These are phyloP conservation scores for Rhizophora mangle DNA, from an alignment of 345 rosid genomes.

Conservation along the genomic window DNA sequence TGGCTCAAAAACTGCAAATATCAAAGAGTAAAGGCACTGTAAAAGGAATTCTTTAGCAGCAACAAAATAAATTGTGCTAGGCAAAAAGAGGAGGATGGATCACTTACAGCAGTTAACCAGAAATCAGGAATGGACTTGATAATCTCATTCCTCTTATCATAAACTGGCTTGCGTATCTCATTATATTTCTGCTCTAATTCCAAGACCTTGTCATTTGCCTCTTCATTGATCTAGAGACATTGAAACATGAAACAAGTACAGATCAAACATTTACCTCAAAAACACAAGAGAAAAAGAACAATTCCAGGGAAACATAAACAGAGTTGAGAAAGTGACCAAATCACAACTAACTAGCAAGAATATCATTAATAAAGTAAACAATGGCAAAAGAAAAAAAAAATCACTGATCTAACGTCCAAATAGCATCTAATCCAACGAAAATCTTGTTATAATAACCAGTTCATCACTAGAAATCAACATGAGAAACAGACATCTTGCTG, in stretches of 20 bases:
- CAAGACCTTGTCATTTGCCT: constrained; percentile 87
- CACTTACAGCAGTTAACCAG: constrained; percentile 89
- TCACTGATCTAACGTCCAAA: too few species aligned
- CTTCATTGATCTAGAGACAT: constrained; percentile 67
- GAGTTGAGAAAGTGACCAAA: too few species aligned
- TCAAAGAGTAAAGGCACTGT: neutral
- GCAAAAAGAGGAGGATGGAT: constrained; percentile 5
- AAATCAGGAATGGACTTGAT: constrained; percentile 82
- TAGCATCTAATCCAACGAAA: too few species aligned
- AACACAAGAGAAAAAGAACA: neutral
- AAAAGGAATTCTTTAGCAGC: neutral
- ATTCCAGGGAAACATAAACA: too few species aligned
- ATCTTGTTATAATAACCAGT: too few species aligned
- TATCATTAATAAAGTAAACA: too few species aligned
- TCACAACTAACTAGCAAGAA: too few species aligned
- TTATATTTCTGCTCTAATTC: constrained; percentile 90
- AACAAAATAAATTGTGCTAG: neutral
- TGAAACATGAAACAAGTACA: neutral
- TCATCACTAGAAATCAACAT: too few species aligned
- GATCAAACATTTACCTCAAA: neutral
- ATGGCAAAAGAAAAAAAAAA: too few species aligned
- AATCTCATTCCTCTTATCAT: constrained; percentile 71
- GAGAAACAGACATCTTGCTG: too few species aligned
- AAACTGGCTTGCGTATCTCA: constrained; percentile 77
- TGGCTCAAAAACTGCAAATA: constrained; percentile 75